phyloP scores from a whole-genome alignment of 2,329 filamentous ascomycete genomes.

The Macrophomina pseudophaseolina region DNA sequence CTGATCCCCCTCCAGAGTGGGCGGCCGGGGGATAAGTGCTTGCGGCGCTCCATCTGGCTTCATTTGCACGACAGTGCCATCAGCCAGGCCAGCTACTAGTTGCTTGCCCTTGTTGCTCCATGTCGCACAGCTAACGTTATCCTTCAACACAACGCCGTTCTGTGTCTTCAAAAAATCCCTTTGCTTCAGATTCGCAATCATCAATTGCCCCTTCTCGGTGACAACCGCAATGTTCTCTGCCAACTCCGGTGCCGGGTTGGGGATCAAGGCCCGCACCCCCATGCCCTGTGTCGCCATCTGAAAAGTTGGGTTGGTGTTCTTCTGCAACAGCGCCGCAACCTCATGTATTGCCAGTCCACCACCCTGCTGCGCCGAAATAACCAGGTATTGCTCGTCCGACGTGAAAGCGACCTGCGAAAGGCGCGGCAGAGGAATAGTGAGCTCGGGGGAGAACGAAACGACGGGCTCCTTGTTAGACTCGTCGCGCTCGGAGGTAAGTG shows the following conservation, averaged over 20 bases:
- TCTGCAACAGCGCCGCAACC: constrained; percentile 69
- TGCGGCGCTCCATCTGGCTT: constrained; percentile 79
- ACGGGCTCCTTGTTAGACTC: constrained; percentile 64
- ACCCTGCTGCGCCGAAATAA: constrained; percentile 80
- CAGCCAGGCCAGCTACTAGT: constrained; percentile 79
- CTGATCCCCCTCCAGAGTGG: constrained; percentile 65
- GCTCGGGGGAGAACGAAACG: constrained; percentile 75
- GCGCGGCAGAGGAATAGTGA: constrained; percentile 73
- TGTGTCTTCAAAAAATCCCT: constrained; percentile 62
- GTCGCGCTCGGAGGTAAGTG: constrained; percentile 84
- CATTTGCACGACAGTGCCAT: constrained; percentile 83
- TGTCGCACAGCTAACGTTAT: constrained; percentile 78
- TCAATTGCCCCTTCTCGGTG: constrained; percentile 77
- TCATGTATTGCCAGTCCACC: constrained; percentile 86
- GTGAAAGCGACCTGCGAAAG: constrained; percentile 91
- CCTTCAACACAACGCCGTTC: constrained; percentile 69
- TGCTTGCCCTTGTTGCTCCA: constrained; percentile 97
- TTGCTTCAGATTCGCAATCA: constrained; percentile 80
- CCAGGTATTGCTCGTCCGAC: constrained; percentile 82
- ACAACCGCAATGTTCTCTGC: constrained; percentile 81
- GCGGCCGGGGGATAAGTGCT: constrained; percentile 78
- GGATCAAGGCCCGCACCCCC: constrained; percentile 73
- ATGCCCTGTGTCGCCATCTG: constrained; percentile 78
- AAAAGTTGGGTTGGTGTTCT: constrained; percentile 70
- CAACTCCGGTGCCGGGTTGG: constrained; percentile 78